phyloP scores from a whole-genome alignment of 257 asterid species.

The Handroanthus guayacan region DNA sequence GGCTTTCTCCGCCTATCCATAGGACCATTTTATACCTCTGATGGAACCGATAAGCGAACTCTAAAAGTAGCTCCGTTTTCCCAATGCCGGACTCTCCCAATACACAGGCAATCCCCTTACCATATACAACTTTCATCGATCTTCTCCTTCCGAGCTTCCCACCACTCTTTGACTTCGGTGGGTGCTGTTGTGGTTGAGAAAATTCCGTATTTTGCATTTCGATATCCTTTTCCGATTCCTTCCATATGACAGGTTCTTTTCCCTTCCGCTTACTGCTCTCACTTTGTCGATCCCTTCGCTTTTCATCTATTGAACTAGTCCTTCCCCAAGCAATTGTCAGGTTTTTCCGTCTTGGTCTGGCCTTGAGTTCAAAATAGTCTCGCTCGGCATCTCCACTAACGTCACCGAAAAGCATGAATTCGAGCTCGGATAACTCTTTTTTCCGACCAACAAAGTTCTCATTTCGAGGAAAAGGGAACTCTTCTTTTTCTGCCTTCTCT shows the following conservation, averaged over 20 bases:
- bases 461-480: constrained; percentile 82
- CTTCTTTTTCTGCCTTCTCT: constrained; percentile 82
- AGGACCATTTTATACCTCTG: constrained; percentile 89
- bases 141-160: constrained; percentile 62
- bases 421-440: constrained; percentile 83
- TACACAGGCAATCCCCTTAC: constrained; percentile 90
- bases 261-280: constrained; percentile 67
- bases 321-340: constrained; percentile 80
- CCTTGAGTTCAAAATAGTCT: constrained; percentile 82
- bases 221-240: constrained; percentile 85
- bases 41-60: constrained; percentile 79
- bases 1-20: constrained; percentile 94
- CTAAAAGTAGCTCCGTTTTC: constrained; percentile 86
- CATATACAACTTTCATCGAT: constrained; percentile 71
- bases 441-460: constrained; percentile 87
- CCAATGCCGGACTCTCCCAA: constrained; percentile 96
- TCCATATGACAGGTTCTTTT: constrained; percentile 85
- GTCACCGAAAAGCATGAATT: constrained; percentile 90
- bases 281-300: constrained; percentile 45
- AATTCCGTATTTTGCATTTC: constrained; percentile 74
- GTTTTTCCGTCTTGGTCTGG: constrained; percentile 71
- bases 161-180: constrained; percentile 48
- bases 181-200: constrained; percentile 43
- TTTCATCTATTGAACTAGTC: constrained; percentile 69
- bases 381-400: constrained; percentile 75